Evolutionary conservation across 495 filamentous ascomycete genomes (phyloP).

Genomic region (Xylaria scruposa): DNA sequence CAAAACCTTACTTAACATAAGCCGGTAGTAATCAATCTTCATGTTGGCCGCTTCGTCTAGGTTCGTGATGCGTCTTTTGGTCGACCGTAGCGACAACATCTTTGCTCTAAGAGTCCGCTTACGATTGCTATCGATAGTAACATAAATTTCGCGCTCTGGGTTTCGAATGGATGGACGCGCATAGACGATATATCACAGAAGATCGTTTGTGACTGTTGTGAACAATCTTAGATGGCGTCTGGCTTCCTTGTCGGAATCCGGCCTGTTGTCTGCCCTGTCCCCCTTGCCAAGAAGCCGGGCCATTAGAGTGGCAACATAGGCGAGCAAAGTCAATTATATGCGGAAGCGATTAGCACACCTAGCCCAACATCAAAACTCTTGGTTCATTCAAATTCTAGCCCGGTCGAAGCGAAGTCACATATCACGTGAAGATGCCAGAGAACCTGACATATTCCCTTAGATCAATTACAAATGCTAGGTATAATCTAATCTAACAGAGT

Average conservation of each 20-base stretch:
- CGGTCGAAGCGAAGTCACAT: not conserved
- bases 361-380: not conserved
- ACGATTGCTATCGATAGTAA: not conserved
- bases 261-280: not conserved
- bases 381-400: not conserved
- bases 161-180: not conserved
- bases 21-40: not conserved
- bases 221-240: not conserved
- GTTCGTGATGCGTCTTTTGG: not conserved
- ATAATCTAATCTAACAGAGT: not conserved
- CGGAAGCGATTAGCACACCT: not conserved
- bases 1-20: not conserved
- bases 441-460: not conserved
- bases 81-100: not conserved
- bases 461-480: not conserved
- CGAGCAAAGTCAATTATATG: not conserved
- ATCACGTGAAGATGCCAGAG: not conserved
- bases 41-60: not conserved
- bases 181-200: not conserved
- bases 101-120: not conserved
- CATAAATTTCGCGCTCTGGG: not conserved
- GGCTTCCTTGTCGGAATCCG: not conserved
- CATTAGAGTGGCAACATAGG: not conserved
- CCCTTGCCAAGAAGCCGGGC: not conserved
- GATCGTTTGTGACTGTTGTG: not conserved